Base-by-base conservation (phyloP, 1,139 yeast species). In the Tardiomyces depauwii region DNA sequence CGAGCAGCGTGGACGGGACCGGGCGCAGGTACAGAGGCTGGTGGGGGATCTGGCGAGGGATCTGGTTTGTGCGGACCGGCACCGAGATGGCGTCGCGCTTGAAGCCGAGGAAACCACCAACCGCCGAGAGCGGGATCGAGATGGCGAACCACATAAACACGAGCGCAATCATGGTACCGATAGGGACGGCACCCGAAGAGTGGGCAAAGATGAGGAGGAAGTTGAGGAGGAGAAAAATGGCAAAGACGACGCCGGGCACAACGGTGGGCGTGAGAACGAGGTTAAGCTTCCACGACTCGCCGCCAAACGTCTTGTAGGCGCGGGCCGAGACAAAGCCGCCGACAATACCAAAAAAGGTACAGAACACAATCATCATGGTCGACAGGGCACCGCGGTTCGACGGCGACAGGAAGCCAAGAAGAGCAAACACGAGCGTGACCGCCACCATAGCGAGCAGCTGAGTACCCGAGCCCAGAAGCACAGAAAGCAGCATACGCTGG, bases 141-240 rank as follows among this genome's bases (percentile, higher is more conserved):
- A 91, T 72, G 27, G 81, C 65, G 58, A 87, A 84, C 98, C 98
- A 91, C 49, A 91, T 78, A 4, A 76, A 65, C 18, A 89, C 73
- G 43, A 91, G 77, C 6, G 91, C 94, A 46, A 82, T 59, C 82
- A 93, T 78, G 12, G 96, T 87, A 18, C 95, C 95, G 47, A 84
- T 65, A 42, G 99, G 98, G 49, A 91, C 87, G 1, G 97, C 97
- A 42, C 97, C 97, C 0, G 97, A 88, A 0, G 96, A 85, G 42
- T 78, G 73, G 36, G 74, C 93, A 58, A 73, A 75, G 42, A 89
- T 75, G 61, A 93, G 73, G 65, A 91, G 82, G 68, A 89, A 81
- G 67, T 91, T 91, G 66, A 89, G 73, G 46, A 80, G 69, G 21
- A 87, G 57, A 54, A 91, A 81, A 3, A 76, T 62, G 4, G 67